phyloP scores from a whole-genome alignment of 148 eudicot genomes.

The Suaeda aralocaspica region DNA sequence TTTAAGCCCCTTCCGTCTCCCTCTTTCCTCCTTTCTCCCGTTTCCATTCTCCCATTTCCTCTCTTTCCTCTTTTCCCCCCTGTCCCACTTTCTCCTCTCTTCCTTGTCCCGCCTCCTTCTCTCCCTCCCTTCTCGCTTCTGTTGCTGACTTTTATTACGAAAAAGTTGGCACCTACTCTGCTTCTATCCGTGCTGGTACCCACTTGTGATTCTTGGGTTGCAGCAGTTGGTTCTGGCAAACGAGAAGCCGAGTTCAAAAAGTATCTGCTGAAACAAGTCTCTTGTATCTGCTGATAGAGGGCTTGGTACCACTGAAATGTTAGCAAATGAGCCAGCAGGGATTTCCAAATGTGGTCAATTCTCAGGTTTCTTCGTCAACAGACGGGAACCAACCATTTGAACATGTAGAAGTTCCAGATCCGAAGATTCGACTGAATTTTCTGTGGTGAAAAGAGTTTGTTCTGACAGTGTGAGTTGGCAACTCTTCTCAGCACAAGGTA shows the following conservation, averaged over 20 bases:
- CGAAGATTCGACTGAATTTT: slow-evolving; percentile 1
- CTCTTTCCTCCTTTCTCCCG: too few species aligned
- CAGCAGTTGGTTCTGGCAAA: slow-evolving; percentile 31
- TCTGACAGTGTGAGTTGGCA: slow-evolving; percentile 17
- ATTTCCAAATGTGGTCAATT: slow-evolving; percentile 13
- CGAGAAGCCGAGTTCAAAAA: slow-evolving; percentile 28
- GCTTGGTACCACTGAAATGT: slow-evolving; percentile 13
- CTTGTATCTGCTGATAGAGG: slow-evolving; percentile 21
- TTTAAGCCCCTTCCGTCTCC: too few species aligned
- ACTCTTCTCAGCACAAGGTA: slow-evolving; percentile 22
- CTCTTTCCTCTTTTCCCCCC: too few species aligned
- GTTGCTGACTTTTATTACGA: too few species aligned
- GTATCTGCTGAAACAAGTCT: slow-evolving; percentile 20
- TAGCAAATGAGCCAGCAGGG: slow-evolving; percentile 19
- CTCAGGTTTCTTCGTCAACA: slow-evolving; percentile 18
- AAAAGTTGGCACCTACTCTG: too few species aligned
- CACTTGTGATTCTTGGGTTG: slow-evolving; percentile 18
- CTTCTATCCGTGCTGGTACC: slow-evolving; percentile 31
- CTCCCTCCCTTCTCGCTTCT: too few species aligned
- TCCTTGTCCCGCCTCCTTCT: too few species aligned
- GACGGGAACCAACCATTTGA: slow-evolving; percentile 4
- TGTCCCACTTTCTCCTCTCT: too few species aligned
- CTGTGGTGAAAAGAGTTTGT: slow-evolving; percentile 20
- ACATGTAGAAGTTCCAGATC: slow-evolving; percentile 12
- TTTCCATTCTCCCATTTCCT: too few species aligned